A percentile compares a stretch with the other conserved stretches of the same genome.
Evolutionary conservation across 345 rosid species (phyloP).

Genomic region (Bruguiera gymnorhiza): DNA sequence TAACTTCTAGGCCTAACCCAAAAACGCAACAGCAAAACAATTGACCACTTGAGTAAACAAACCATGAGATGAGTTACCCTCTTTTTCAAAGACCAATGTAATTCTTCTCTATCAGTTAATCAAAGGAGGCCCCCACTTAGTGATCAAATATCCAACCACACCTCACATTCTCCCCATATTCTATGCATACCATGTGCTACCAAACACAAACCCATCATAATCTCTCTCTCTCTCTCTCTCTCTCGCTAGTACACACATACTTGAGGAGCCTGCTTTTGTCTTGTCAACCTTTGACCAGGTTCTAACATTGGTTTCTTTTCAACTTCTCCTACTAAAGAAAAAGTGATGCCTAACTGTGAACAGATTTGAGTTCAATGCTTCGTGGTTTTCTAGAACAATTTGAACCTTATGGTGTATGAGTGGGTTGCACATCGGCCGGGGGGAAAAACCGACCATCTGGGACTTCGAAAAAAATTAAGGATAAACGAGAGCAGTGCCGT

Average conservation of each 20-base stretch:
- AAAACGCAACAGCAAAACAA: neutral
- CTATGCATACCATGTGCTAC: slow-evolving; percentile 25
- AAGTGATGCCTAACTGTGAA: slow-evolving; percentile 13
- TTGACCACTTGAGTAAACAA: neutral
- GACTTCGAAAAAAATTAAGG: no score
- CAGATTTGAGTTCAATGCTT: neutral
- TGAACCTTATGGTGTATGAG: neutral
- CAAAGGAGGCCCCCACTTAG: neutral
- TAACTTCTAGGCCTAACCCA: no score
- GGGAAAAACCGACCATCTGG: neutral
- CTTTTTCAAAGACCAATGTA: neutral
- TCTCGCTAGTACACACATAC: no score
- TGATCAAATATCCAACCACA: slow-evolving; percentile 5
- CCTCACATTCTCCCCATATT: slow-evolving; percentile 13
- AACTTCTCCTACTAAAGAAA: neutral
- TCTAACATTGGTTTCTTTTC: slow-evolving; percentile 2
- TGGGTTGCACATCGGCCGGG: slow-evolving; percentile 13
- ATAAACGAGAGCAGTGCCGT: no score
- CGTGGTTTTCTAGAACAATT: neutral
- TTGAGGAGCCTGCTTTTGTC: slow-evolving; percentile 13
- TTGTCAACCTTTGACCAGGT: slow-evolving; percentile 15
- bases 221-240: neutral
- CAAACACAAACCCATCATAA: slow-evolving; percentile 17
- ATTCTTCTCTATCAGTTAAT: neutral
- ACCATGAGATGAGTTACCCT: neutral